Evolutionary conservation across 2,329 filamentous ascomycete genomes (phyloP).

Genomic region (Diaporthe ampelina): DNA sequence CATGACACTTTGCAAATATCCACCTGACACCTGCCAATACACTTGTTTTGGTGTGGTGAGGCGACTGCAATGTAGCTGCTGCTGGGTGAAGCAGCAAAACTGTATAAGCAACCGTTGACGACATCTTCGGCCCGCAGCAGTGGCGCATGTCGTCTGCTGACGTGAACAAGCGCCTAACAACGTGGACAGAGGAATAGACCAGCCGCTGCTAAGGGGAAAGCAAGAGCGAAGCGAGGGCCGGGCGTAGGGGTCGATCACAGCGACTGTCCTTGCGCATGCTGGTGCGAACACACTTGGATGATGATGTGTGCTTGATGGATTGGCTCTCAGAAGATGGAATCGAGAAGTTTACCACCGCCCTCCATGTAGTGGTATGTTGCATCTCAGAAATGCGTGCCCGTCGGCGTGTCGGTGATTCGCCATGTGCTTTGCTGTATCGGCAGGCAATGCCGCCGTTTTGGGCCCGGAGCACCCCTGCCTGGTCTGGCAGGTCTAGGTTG

Average conservation of each 20-base stretch:
- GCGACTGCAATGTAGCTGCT: background rate
- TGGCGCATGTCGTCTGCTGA: slow-evolving; percentile 4
- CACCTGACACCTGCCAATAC: slow-evolving; percentile 2
- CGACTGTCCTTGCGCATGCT: background rate
- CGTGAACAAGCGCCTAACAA: background rate
- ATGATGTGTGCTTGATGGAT: slow-evolving; percentile 17
- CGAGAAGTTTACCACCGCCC: background rate
- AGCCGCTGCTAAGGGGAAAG: slow-evolving; percentile 4
- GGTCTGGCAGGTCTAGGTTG: background rate
- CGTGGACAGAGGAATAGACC: background rate
- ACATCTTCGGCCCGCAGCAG: slow-evolving; percentile 1
- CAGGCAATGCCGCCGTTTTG: slow-evolving; percentile 29
- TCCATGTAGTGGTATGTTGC: background rate
- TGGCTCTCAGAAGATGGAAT: slow-evolving; percentile 5
- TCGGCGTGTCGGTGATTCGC: slow-evolving; percentile 20
- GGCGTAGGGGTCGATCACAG: too few species aligned
- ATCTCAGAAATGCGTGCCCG: background rate
- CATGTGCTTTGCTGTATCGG: slow-evolving; percentile 1
- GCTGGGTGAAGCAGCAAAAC: background rate
- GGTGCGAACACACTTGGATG: background rate
- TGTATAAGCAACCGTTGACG: background rate
- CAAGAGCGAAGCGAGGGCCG: background rate
- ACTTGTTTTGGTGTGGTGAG: background rate
- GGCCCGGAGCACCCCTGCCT: background rate
- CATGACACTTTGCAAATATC: background rate